Percentiles rank a stretch among this genome's conserved stretches.
These are phyloP conservation scores for Vaccinium myrtillus DNA, from an alignment of 148 eudicot genomes.

Conservation along the genomic window DNA sequence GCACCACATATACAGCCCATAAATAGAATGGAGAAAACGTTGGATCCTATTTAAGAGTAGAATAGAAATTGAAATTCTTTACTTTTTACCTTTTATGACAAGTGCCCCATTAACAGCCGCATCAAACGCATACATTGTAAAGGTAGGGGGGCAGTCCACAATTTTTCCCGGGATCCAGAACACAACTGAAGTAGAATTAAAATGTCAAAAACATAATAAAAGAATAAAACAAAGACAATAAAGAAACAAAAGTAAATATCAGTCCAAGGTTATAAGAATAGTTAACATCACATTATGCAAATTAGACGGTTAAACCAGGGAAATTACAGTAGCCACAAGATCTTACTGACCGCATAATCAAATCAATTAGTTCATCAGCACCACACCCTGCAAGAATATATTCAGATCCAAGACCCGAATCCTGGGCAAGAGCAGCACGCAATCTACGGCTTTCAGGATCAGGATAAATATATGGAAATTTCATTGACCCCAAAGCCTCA, in stretches of 20 bases:
- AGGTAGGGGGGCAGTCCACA: constrained; percentile 96
- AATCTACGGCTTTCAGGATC: constrained; percentile 92
- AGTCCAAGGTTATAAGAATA: background rate
- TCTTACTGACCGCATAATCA: constrained; percentile 87
- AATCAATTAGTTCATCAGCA: constrained; percentile 94
- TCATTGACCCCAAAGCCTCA: constrained; percentile 83
- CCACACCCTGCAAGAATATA: constrained; percentile 94
- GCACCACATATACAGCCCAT: background rate
- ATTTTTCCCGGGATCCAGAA: constrained; percentile 95
- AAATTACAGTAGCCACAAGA: constrained; percentile 10
- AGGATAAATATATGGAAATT: constrained; percentile 88
- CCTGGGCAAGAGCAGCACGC: constrained; percentile 92
- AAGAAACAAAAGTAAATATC: constrained; percentile 8
- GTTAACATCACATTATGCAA: background rate
- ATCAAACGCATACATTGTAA: constrained; percentile 98
- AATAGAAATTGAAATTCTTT: background rate
- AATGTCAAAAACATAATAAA: background rate
- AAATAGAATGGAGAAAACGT: background rate
- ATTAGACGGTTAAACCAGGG: background rate
- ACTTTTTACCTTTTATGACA: constrained; percentile 67
- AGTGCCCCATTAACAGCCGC: constrained; percentile 87
- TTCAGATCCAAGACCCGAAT: constrained; percentile 84
- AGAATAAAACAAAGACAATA: constrained; percentile 12
- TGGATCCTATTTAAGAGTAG: background rate
- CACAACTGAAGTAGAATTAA: constrained; percentile 67